Conservation (phyloP, 768 basidiomycete genomes). For the Trametes meyenii region DNA sequence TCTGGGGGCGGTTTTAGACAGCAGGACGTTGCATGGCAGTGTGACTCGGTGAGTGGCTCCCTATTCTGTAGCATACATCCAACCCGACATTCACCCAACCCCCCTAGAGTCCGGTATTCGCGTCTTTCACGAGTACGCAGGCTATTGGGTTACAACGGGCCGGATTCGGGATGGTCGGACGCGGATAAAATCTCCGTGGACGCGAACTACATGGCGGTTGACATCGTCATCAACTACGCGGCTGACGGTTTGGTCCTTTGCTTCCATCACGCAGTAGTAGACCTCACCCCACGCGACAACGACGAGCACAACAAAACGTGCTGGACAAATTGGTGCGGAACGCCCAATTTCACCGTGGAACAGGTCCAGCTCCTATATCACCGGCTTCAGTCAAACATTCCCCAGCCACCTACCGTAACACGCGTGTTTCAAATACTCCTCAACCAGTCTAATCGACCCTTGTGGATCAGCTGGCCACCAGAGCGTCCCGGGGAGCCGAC, state of each 20-base stretch:
- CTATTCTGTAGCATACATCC: constrained; percentile 22
- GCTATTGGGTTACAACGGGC: constrained; percentile 67
- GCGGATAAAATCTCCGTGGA: constrained; percentile 72
- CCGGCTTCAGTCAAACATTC: constrained; percentile 57
- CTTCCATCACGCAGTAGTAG: constrained; percentile 83
- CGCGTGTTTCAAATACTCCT: constrained; percentile 81
- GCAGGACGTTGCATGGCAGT: constrained; percentile 78
- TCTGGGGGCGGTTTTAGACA: constrained; percentile 71
- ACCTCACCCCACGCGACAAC: constrained; percentile 71
- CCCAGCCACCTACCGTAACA: constrained; percentile 51
- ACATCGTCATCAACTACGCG: constrained; percentile 90
- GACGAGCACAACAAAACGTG: constrained; percentile 72
- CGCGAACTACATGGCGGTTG: constrained; percentile 79
- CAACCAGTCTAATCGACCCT: constrained; percentile 57
- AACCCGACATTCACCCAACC: constrained; percentile 25
- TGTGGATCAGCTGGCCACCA: constrained; percentile 74
- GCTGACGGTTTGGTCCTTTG: constrained; percentile 86
- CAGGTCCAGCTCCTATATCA: constrained; percentile 63
- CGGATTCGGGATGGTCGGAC: constrained; percentile 56
- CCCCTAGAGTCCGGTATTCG: constrained; percentile 72
- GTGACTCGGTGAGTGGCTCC: constrained; percentile 64
- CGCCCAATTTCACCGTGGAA: constrained; percentile 58
- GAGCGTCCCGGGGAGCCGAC: constrained; percentile 41
- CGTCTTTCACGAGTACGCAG: constrained; percentile 75
- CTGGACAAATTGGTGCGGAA: constrained; percentile 92